Conservation (phyloP, 1,139 yeast species). For the Pichia sp. region DNA sequence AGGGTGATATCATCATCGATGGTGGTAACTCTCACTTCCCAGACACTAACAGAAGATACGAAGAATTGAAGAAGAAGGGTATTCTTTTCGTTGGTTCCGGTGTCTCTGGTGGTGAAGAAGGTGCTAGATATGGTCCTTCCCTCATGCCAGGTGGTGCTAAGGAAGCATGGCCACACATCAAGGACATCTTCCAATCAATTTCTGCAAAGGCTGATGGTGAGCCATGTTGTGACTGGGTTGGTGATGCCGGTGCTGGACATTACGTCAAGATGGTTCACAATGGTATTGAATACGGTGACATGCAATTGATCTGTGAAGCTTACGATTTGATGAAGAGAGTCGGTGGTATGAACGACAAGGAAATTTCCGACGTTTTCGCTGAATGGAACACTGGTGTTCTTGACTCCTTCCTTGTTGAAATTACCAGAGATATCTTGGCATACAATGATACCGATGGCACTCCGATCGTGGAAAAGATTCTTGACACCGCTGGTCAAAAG, state of each 20-base stretch:
- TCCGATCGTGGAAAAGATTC: conserved; percentile 92
- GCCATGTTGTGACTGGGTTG: conserved; percentile 99
- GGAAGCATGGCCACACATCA: conserved; percentile 98
- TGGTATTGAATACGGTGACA: conserved; percentile 99
- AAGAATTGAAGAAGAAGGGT: conserved; percentile 80
- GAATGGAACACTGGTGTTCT: conserved; percentile 97
- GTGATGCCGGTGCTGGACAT: conserved; percentile 98
- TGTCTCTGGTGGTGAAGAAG: conserved; percentile 99
- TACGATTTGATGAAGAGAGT: conserved; percentile 93
- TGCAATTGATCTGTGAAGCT: conserved; percentile 98
- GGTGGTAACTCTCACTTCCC: conserved; percentile 99
- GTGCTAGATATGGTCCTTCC: conserved; percentile 99
- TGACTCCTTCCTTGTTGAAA: conserved; percentile 95
- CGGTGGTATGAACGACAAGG: conserved; percentile 84
- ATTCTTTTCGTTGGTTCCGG: conserved; percentile 96
- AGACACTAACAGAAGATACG: conserved; percentile 95
- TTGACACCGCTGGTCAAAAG: conserved; percentile 98
- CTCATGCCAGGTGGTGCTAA: conserved; percentile 99
- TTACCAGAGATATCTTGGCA: conserved; percentile 90
- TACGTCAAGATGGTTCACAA: conserved; percentile 99
- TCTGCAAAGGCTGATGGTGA: conserved; percentile 97
- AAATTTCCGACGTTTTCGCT: conserved; percentile 87
- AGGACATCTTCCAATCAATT: conserved; percentile 92
- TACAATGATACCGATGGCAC: conserved; percentile 85
- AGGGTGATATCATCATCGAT: conserved; percentile 97